These are phyloP conservation scores for Acacia melanoxylon DNA, from an alignment of 306 rosid species.

Conservation along the genomic window DNA sequence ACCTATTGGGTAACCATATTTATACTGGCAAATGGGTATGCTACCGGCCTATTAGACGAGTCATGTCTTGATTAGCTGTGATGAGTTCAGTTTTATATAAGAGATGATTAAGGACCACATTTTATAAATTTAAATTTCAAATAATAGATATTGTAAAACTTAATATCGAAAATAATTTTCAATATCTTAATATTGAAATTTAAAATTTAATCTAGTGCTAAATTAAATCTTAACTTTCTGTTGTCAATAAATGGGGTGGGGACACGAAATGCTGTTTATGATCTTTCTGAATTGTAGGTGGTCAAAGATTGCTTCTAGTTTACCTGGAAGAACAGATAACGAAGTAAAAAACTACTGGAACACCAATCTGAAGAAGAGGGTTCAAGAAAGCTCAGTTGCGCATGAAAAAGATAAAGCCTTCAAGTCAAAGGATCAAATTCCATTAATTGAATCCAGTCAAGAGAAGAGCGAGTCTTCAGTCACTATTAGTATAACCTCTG, in stretches of 20 bases:
- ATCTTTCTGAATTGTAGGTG: background rate
- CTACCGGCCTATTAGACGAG: background rate
- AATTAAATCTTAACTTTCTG: background rate
- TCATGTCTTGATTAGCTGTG: background rate
- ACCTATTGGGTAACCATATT: background rate
- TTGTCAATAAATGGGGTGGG: background rate
- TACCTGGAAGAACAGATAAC: slow-evolving; percentile 5
- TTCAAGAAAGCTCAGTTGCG: background rate
- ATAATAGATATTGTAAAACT: background rate
- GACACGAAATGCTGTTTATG: background rate
- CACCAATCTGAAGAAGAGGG: background rate
- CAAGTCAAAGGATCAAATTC: background rate
- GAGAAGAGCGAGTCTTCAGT: background rate
- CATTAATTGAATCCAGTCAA: background rate
- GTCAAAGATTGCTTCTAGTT: background rate
- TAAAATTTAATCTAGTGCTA: background rate
- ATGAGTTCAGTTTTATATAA: background rate
- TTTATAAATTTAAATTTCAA: background rate
- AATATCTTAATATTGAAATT: background rate
- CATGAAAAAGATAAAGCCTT: background rate
- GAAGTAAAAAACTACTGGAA: background rate
- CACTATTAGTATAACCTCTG: background rate
- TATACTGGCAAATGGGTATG: background rate
- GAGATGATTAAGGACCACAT: background rate
- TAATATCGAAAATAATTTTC: background rate